Base-by-base conservation (phyloP, 164 flowering plant species). In the Berberis thunbergii region DNA sequence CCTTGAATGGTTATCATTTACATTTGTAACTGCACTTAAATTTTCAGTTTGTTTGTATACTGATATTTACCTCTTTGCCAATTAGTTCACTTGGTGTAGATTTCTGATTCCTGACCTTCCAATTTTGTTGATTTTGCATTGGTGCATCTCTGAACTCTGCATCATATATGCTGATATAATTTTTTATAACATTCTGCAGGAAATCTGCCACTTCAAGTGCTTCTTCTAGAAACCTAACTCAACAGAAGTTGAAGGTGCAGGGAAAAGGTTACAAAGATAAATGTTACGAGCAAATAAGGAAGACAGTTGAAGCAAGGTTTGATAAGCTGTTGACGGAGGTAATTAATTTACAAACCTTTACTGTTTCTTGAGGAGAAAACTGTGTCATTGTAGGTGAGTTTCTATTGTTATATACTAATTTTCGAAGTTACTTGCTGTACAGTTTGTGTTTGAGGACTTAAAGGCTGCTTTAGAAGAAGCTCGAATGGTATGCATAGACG, bases 381-480 rank as follows among this genome's bases (percentile, higher is more conserved):
- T 38, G 40, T 9, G 7, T 43, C 43, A 4, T 2, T 41, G 41
- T 26, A 26, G 26, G 43, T 41, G 6, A 10, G 4, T 26, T 43
- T 13, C 4, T 8, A 5, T 48, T 60, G 55, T 11, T 13, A 13
- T 45, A 2, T 45, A 52, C 41, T 49, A 40, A 41, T 60, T 71
- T 67, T 72, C 9, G 68, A 49, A n/a, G 56, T 26, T 61, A 45
- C 67, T 73, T 41, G 81, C 41, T 42, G 5, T 73, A 61, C 97
- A 88, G 96, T 82, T 85, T 74, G 93, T 79, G 41, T 73, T 82
- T 72, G 78, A 89, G 67, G 97, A 95, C 76, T 85, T 83, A 40
- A 91, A 83, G 77, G 91, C 92, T 63, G 92, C 99, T 73, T 70
- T 95, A 61, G 99, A 95, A 73, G 99, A 95, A 82, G 96, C 99